Conservation (phyloP, 441 rosid genomes). For the Metrosideros polymorpha region DNA sequence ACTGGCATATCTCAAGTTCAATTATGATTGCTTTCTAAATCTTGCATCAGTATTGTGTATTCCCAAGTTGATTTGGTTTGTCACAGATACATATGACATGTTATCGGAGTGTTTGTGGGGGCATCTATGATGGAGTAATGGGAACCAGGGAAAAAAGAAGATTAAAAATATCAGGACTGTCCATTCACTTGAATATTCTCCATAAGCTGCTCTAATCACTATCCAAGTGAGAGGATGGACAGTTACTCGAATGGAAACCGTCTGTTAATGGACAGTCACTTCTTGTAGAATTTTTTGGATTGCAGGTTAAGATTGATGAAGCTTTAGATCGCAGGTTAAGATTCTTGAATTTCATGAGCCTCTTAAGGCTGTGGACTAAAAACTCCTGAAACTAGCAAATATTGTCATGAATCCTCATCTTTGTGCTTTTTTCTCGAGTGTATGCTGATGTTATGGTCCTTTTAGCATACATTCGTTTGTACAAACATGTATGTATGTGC, state of each 20-base stretch:
- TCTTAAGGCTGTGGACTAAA: background rate
- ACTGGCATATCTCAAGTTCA: background rate
- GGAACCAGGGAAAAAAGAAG: background rate
- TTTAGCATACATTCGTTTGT: background rate
- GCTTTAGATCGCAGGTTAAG: background rate
- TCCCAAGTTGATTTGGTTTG: background rate
- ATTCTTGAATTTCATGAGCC: background rate
- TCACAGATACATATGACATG: background rate
- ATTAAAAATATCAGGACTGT: background rate
- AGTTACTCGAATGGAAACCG: background rate
- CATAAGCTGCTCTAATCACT: background rate
- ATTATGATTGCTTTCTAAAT: background rate
- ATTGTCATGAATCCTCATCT: background rate
- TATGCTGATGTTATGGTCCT: background rate
- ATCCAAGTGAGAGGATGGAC: background rate
- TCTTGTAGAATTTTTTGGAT: background rate
- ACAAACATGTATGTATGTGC: background rate
- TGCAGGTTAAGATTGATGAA: background rate
- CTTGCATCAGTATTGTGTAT: background rate
- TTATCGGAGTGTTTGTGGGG: background rate
- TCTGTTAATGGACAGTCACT: background rate
- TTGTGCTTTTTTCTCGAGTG: background rate
- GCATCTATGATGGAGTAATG: background rate
- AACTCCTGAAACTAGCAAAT: background rate
- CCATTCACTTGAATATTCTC: background rate